Evolutionary conservation across 1,284 basidiomycete genomes (phyloP).

Genomic region (Pyrrhoderma noxium): DNA sequence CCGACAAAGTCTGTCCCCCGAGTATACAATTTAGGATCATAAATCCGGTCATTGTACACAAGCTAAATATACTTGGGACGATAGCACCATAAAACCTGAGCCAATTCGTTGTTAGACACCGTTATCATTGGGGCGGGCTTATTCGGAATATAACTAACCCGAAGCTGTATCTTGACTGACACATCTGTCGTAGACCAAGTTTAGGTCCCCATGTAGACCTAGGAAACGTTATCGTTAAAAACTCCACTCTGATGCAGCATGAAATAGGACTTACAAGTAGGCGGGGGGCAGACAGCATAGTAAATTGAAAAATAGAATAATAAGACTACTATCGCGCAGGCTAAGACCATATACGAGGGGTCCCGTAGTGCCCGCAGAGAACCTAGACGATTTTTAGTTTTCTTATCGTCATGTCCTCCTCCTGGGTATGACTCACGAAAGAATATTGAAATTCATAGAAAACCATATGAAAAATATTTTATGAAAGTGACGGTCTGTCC

Average conservation of each 20-base stretch:
- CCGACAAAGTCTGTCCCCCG: constrained; percentile 71
- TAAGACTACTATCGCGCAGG: constrained; percentile 62
- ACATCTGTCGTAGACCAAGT: constrained; percentile 84
- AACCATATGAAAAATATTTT: constrained; percentile 76
- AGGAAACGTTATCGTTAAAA: not conserved
- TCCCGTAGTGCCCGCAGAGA: constrained; percentile 70
- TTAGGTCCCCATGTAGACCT: constrained; percentile 83
- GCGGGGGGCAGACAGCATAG: constrained; percentile 46
- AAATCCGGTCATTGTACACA: constrained; percentile 62
- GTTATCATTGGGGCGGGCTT: not conserved
- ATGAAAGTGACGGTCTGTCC: constrained; percentile 56
- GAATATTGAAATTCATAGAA: constrained; percentile 64
- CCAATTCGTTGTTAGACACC: not conserved
- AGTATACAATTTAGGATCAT: constrained; percentile 73
- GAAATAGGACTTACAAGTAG: constrained; percentile 44
- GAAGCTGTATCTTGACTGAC: constrained; percentile 71
- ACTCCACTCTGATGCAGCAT: not conserved
- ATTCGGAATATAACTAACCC: constrained; percentile 39
- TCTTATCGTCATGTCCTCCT: not conserved
- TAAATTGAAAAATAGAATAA: constrained; percentile 74
- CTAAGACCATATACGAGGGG: constrained; percentile 62
- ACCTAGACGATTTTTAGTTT: constrained; percentile 33
- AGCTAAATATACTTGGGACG: constrained; percentile 56
- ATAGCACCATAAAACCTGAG: constrained; percentile 61
- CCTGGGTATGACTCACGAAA: constrained; percentile 45